Base-by-base conservation (phyloP, 768 basidiomycete genomes). In the Termitomyces sp. region DNA sequence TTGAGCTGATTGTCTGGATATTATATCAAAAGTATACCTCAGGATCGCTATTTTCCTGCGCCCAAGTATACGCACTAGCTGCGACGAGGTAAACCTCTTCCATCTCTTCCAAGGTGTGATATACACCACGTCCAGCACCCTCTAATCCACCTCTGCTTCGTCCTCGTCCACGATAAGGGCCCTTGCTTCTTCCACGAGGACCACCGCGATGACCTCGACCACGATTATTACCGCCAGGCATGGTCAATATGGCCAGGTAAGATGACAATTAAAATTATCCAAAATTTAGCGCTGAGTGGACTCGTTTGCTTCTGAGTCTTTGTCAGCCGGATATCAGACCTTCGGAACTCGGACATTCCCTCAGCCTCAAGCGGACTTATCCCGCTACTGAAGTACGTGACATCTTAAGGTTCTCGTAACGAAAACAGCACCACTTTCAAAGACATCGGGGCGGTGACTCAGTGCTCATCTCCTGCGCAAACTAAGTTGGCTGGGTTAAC, bases 21-120 rank as follows among this genome's bases (percentile, higher is more conserved):
- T 54, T 27, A 45, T 51, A 61, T 51, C 36, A 51, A 65, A 61
- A 56, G 14, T 48, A 42, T 56, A 54, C 42, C 46, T 56, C 34
- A 53, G 47, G 36, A 44, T 47, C 39, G 52, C 46, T 18, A 42
- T 53, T 42, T 49, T 36, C n/a, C 22, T 54, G 52, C 46, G 24
- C 48, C 39, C 30, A 39, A 56, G 57, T n/a, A 56, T 58, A 71
- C 70, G 62, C 63, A 71, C 70, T 60, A 52, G 69, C 67, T 43
- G 65, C 62, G 40, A 69, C 50, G 30, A 63, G 48, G 43, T 57
- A 51, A 20, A 64, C 53, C 27, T 61, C 56, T 5, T 42, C 56
- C 60, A 64, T 66, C 16, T 66, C 65, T 16, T 61, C 50, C 33
- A 66, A 30, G n/a, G 63, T 61, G 30, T 72, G 62, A 52, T 69